Evolutionary conservation across 495 filamentous ascomycete genomes (phyloP).

Genomic region (Penicillium nucicola): DNA sequence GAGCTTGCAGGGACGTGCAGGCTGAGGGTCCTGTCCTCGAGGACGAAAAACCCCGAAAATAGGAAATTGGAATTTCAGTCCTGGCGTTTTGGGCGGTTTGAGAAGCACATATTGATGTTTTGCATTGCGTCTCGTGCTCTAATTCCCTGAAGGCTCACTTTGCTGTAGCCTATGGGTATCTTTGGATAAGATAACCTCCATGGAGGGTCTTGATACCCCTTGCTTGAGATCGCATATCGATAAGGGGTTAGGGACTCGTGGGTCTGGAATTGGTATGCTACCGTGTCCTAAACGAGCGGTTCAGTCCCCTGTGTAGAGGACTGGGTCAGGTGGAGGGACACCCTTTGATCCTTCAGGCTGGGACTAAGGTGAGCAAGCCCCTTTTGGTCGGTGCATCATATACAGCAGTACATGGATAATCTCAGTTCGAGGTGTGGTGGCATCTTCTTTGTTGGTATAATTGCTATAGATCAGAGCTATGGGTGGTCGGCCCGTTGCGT

Average conservation of each 20-base stretch:
- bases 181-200: conserved; percentile 4
- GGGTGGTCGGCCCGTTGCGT: not conserved
- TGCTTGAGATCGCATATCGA: conserved; percentile 19
- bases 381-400: no score
- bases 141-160: not conserved
- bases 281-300: not conserved
- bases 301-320: no score
- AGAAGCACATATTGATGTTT: conserved; percentile 3
- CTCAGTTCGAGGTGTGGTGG: no score
- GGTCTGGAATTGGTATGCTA: not conserved
- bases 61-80: no score
- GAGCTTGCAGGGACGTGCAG: not conserved
- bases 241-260: not conserved
- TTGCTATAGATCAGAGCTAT: no score
- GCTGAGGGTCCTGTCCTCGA: no score
- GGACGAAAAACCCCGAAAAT: no score
- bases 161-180: conserved; percentile 11
- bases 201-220: conserved; percentile 15
- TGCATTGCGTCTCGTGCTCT: not conserved
- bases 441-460: no score
- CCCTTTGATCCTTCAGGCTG: no score
- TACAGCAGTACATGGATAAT: no score
- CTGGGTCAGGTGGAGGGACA: no score
- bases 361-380: no score
- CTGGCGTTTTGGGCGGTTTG: not conserved